Evolutionary conservation across 2,329 filamentous ascomycete genomes (phyloP).

Genomic region (Rosellinia necatrix): DNA sequence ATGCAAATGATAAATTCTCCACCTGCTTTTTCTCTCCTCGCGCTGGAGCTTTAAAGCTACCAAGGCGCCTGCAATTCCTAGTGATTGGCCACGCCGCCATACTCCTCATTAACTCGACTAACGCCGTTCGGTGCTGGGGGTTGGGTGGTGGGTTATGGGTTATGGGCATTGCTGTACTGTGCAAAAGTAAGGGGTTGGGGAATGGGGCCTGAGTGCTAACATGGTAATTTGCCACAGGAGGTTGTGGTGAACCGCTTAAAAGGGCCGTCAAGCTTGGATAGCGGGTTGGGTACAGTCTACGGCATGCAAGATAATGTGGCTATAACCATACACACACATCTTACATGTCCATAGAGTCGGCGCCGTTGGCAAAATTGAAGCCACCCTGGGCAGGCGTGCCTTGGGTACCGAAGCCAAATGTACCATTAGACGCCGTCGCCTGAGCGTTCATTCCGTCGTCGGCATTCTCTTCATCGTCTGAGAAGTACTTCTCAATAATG

Average conservation of each 20-base stretch:
- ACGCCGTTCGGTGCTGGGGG: constrained; percentile 40
- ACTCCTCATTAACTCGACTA: constrained; percentile 43
- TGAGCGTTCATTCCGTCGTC: constrained; percentile 78
- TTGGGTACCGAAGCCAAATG: constrained; percentile 82
- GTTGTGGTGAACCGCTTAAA: constrained; percentile 28
- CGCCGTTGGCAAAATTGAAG: constrained; percentile 89
- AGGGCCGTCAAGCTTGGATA: constrained; percentile 4
- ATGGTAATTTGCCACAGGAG: constrained; percentile 28
- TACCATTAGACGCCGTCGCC: constrained; percentile 64
- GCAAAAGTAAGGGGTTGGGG: constrained; percentile 33
- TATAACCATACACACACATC: neutral
- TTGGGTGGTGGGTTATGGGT: constrained; percentile 35
- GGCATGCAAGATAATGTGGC: constrained; percentile 3
- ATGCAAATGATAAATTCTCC: constrained; percentile 38
- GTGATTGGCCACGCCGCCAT: constrained; percentile 37
- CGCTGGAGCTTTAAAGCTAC: constrained; percentile 71
- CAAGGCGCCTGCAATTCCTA: constrained; percentile 53
- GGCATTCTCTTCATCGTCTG: constrained; percentile 93
- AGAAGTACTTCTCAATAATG: constrained; percentile 99
- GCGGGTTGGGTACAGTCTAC: neutral
- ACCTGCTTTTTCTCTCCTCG: constrained; percentile 42
- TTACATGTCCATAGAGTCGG: constrained; percentile 71
- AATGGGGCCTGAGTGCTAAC: constrained; percentile 35
- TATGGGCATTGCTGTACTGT: constrained; percentile 39
- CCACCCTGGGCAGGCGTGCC: constrained; percentile 58